Evolutionary conservation across 2,329 filamentous ascomycete species (phyloP), one percentile per base, ranked within the genome.

Genomic region (Lizonia empirigonia): DNA sequence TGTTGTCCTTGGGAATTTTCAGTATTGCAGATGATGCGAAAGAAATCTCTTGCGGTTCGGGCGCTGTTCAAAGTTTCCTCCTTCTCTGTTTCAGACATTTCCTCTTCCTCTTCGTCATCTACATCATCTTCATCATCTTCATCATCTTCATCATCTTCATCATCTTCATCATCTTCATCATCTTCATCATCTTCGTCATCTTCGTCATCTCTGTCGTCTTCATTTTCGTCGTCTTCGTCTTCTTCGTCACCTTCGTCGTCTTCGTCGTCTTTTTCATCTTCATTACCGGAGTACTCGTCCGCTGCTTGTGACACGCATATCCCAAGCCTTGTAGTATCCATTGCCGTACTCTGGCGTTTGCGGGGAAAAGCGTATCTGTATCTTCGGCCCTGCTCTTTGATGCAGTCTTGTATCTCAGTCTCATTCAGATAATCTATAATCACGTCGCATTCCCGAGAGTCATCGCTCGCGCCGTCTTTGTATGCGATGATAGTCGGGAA

Each of bases 1-100:
- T 35, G 13, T 3, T 12, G 2, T 1, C 8, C 5, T 9, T 16
- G 7, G 22, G 34, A 13, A 19, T 35, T 2, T 9, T 35, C 16
- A 7, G 45, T 46, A 16, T 56, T 15, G 29, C 58, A 56, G 10
- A 59, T 49, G 42, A 58, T 48, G 1, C 26, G 24, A n/a, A 60
- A 60, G 20, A 56, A 58, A 0, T 52, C 39, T 18, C 45, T 49
- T 2, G 54, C 56, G 8, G 56, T 58, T 23, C 7, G 37, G 2
- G 46, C 50, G 12, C 29, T 34, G 26, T 29, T n/a, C 4, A 29
- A 5, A 1, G 12, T 29, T n/a, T 29, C 12, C 26, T 29, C 12
- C 12, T 7, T 26, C 18, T 50, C 7, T 19, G 18, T 13, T 29
- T 29, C 26, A n/a, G 26, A n/a, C 26, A 13, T 13, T n/a, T 29